Percentiles rank a stretch among this genome's conserved stretches.
These are phyloP conservation scores for Aspergillus campestris DNA, from an alignment of 495 filamentous ascomycete genomes.

Conservation along the genomic window DNA sequence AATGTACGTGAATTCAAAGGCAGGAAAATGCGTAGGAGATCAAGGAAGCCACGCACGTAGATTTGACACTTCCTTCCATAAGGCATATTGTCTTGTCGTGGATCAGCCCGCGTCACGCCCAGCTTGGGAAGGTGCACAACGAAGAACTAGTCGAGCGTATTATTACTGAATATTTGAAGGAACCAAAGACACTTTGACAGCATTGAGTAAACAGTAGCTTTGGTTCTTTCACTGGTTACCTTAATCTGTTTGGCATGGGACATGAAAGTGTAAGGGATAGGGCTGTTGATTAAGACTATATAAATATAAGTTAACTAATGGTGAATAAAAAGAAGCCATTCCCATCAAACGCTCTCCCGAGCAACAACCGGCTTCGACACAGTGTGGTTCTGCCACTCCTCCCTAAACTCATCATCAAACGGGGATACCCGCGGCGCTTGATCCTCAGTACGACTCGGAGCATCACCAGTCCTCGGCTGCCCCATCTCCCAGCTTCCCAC, in stretches of 20 bases:
- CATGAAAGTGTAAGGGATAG: neutral
- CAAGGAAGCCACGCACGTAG: neutral
- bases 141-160: no score
- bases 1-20: no score
- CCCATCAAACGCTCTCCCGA: slow-evolving; percentile 27
- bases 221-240: no score
- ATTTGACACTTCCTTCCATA: neutral
- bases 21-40: neutral
- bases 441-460: neutral
- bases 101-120: neutral
- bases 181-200: no score
- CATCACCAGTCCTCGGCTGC: slow-evolving; percentile 14
- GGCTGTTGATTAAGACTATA: neutral
- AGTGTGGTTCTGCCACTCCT: slow-evolving; percentile 25
- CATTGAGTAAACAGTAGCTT: no score
- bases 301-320: neutral
- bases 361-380: slow-evolving; percentile 21
- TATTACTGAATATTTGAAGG: no score
- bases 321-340: neutral
- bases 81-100: neutral
- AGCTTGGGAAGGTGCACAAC: neutral
- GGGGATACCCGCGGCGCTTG: slow-evolving; percentile 4
- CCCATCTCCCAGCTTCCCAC: slow-evolving; percentile 47
- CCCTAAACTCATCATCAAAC: slow-evolving; percentile 14
- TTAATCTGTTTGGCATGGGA: no score